A percentile compares a stretch with the other conserved stretches of the same genome.
Evolutionary conservation across 1,139 yeast species (phyloP).

Genomic region (Yamadazyma membranifaciens): DNA sequence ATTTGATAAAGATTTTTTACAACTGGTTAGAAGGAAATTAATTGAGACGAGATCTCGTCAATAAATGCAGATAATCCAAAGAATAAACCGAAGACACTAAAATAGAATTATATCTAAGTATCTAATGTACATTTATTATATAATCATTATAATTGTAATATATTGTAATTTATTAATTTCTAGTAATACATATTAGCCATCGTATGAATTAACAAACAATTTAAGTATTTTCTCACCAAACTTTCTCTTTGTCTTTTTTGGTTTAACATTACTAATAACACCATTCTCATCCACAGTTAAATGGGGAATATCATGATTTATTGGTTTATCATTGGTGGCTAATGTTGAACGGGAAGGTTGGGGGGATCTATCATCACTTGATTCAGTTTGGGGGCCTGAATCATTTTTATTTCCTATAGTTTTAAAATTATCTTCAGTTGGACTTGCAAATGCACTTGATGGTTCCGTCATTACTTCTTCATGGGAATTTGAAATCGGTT

Average conservation of each 20-base stretch:
- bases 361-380: conserved; percentile 13
- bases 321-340: conserved; percentile 9
- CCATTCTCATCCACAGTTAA: conserved; percentile 4
- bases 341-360: conserved; percentile 14
- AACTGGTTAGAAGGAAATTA: conserved; percentile 1
- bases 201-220: conserved; percentile 35
- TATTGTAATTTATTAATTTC: no score
- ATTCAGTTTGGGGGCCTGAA: conserved; percentile 10
- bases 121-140: background rate
- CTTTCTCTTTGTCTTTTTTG: conserved; percentile 21
- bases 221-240: conserved; percentile 36
- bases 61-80: no score
- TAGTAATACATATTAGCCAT: conserved; percentile 6
- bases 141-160: background rate
- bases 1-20: conserved; percentile 2
- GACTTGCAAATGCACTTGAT: conserved; percentile 7
- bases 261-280: conserved; percentile 10
- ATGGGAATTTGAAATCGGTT: background rate
- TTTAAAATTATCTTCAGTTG: conserved; percentile 1
- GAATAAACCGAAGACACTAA: no score
- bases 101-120: no score
- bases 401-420: conserved; percentile 2
- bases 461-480: background rate
- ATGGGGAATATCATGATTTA: background rate
- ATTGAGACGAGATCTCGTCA: background rate